A percentile compares a stretch with the other conserved stretches of the same genome.
Evolutionary conservation across 129 eudicot species (phyloP).

Genomic region (Lactuca saligna): DNA sequence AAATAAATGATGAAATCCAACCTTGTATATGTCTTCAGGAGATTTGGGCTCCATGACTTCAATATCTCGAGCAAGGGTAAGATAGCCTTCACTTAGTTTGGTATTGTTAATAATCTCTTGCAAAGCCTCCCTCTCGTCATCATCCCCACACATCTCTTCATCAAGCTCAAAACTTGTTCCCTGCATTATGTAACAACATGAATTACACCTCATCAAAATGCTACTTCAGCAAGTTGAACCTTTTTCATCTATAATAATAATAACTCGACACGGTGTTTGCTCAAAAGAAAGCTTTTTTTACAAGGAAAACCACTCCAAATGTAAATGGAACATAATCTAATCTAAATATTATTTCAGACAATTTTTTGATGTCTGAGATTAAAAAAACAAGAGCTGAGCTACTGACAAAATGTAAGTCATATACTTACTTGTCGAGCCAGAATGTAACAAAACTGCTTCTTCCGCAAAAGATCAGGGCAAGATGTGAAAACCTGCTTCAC

Average conservation of each 20-base stretch:
- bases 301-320: too few species aligned
- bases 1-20: conserved; percentile 4
- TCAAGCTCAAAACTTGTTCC: conserved; percentile 84
- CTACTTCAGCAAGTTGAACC: too few species aligned
- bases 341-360: too few species aligned
- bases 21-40: conserved; percentile 98
- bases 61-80: conserved; percentile 97
- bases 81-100: conserved; percentile 89
- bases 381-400: too few species aligned
- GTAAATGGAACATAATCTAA: too few species aligned
- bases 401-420: conserved; percentile 10
- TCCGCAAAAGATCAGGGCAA: conserved; percentile 60
- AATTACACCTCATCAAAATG: too few species aligned
- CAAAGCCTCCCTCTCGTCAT: conserved; percentile 73
- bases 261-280: too few species aligned
- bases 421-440: conserved; percentile 84
- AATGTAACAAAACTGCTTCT: conserved; percentile 91
- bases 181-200: conserved; percentile 30
- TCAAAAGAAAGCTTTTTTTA: too few species aligned
- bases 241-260: too few species aligned
- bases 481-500: conserved; percentile 76
- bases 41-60: conserved; percentile 99
- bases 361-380: too few species aligned
- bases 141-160: conserved; percentile 72
- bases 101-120: conserved; percentile 85